phyloP scores from a whole-genome alignment of 208 protist species.

The Trichomonas gallinae region DNA sequence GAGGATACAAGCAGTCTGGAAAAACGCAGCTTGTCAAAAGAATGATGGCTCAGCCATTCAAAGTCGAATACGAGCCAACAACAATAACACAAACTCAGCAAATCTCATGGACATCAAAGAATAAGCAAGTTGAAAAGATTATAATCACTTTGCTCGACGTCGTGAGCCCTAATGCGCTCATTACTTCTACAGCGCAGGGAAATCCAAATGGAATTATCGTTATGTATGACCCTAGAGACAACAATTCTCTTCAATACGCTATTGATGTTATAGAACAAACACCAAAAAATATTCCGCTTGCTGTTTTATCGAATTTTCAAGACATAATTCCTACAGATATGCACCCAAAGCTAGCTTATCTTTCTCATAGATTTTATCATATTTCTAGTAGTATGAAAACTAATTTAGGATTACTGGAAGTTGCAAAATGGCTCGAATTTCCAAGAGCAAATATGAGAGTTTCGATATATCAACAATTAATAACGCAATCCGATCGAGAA shows the following conservation, averaged over 20 bases:
- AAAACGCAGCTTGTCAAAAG: not conserved
- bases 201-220: not conserved
- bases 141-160: not conserved
- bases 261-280: not conserved
- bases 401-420: not conserved
- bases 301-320: slow-evolving; percentile 12
- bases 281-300: not conserved
- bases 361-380: not conserved
- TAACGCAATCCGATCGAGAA: not conserved
- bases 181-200: not conserved
- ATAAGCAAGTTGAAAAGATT: not conserved
- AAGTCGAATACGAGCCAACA: not conserved
- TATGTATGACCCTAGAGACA: not conserved
- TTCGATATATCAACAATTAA: not conserved
- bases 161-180: not conserved
- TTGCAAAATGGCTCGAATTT: not conserved
- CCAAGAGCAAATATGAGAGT: not conserved
- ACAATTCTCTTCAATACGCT: not conserved
- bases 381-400: not conserved
- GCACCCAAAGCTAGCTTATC: not conserved
- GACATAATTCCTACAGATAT: slow-evolving; percentile 5
- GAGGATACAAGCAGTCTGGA: not conserved
- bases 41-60: not conserved
- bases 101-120: not conserved
- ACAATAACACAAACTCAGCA: not conserved